These are phyloP conservation scores for Fusarium chuoi DNA, from an alignment of 2,329 filamentous ascomycete species.

Conservation along the genomic window DNA sequence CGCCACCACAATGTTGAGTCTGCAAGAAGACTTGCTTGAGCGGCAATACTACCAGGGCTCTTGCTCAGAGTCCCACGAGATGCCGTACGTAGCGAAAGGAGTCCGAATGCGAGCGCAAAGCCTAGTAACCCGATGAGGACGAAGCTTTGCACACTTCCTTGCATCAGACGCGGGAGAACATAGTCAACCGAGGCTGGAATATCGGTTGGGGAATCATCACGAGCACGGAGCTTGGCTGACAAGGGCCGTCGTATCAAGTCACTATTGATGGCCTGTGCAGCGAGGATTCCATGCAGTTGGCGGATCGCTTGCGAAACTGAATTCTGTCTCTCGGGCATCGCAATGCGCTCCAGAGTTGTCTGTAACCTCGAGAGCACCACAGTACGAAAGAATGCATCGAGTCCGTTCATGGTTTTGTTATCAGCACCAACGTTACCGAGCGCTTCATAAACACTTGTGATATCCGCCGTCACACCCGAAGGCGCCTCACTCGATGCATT, in stretches of 20 bases:
- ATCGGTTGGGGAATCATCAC: constrained; percentile 3
- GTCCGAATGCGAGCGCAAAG: constrained; percentile 34
- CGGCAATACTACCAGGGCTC: constrained; percentile 45
- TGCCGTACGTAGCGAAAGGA: constrained; percentile 39
- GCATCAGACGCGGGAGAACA: constrained; percentile 36
- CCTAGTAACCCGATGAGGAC: constrained; percentile 36
- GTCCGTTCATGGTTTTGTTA: constrained; percentile 31
- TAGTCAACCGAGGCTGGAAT: constrained; percentile 38
- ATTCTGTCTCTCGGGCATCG: constrained; percentile 34
- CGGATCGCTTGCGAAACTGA: constrained; percentile 38
- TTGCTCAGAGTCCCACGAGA: constrained; percentile 38
- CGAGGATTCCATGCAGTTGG: constrained; percentile 41
- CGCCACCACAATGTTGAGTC: constrained; percentile 45
- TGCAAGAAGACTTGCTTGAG: constrained; percentile 44
- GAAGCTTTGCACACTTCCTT: constrained; percentile 36
- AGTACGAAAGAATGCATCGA: constrained; percentile 44
- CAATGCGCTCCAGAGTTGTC: constrained; percentile 35
- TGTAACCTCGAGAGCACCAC: constrained; percentile 40
- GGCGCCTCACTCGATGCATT: constrained; percentile 16
- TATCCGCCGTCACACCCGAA: constrained; percentile 27
- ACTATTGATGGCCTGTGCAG: constrained; percentile 42
- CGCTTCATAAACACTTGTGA: constrained; percentile 33
- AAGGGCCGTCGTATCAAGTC: constrained; percentile 22
- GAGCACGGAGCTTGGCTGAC: constrained; percentile 20
- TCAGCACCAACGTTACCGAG: constrained; percentile 29